Base-by-base conservation (phyloP, 1,284 basidiomycete species). In the Mycena citricolor region DNA sequence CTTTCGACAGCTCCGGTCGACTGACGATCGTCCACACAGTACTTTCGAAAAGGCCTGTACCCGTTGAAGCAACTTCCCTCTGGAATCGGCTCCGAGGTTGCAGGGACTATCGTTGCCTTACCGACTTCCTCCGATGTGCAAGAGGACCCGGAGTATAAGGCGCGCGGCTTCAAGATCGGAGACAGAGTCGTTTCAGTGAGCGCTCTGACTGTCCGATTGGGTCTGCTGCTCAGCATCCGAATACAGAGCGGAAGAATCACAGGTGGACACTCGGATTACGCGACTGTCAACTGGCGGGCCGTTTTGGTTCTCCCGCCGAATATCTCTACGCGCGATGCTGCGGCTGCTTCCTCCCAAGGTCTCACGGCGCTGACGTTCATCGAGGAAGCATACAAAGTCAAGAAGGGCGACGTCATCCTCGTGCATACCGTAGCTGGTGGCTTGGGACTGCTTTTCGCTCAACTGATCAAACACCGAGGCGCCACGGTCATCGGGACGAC, bases 401-500 rank as follows among this genome's bases (percentile, higher is more conserved):
- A 93, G 65, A 75, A 77, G 54, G 84, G 78, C 5, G 86, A 90
- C 54, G 70, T 65, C 26, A 76, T 92, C 46, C 74, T 92, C 43
- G 76, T 97, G 16, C 89, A 95, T 61, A 94, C 94, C 12, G 80
- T 94, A 11, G 93, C 94, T 0, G 94, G 94, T 22, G 81, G 79
- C 13, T 66, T 83, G 23, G 83, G 83, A 8, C 66, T 84, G 24
- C 56, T 84, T 32, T 72, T 84, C 50, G 67, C 74, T 16, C 82
- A 85, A 57, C 54, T 81, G 29, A 76, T 74, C 10, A 80, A 78
- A 66, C 71, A 68, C 54, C 68, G 79, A 51, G 94, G 94, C 13
- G 93, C 88, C 3, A 83, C 81, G 10, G 90, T 97, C 19, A 95
- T 98, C 56, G 94, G 91, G 4, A 97, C 93, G n/a, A 90, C 89